These are phyloP conservation scores for Phytophthora hibernalis DNA, from an alignment of 352 stramenopile species.

Conservation along the genomic window DNA sequence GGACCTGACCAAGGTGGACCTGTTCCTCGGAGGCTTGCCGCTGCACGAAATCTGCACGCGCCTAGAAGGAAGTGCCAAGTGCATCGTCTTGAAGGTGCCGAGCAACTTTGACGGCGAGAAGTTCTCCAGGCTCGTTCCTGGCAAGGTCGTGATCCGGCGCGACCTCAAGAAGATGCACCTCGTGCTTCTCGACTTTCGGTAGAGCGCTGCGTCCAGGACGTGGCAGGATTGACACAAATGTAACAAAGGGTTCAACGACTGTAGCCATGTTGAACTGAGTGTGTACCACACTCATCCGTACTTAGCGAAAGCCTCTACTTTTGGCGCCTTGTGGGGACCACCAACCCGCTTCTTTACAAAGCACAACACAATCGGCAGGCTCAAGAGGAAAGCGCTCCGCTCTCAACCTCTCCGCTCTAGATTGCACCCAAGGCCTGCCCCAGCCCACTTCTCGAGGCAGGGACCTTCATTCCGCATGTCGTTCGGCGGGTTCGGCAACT, in stretches of 20 bases:
- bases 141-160: constrained; percentile 59
- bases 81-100: constrained; percentile 82
- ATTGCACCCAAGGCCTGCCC: constrained; percentile 7
- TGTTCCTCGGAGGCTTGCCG: constrained; percentile 69
- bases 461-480: constrained; percentile 50
- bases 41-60: constrained; percentile 71
- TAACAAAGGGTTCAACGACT: constrained; percentile 1
- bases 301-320: constrained; percentile 13
- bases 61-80: constrained; percentile 53
- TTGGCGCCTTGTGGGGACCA: constrained; percentile 20
- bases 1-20: constrained; percentile 68
- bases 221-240: not conserved
- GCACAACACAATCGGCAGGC: constrained; percentile 34
- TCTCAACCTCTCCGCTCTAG: constrained; percentile 6
- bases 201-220: too few species aligned
- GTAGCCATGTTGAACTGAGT: constrained; percentile 19
- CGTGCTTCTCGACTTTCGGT: constrained; percentile 69
- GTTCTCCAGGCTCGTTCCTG: constrained; percentile 65
- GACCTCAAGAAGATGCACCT: constrained; percentile 88
- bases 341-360: constrained; percentile 32
- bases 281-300: constrained; percentile 24
- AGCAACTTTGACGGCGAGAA: constrained; percentile 85
- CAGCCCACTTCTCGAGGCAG: constrained; percentile 9
- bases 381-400: constrained; percentile 12
- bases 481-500: constrained; percentile 59